phyloP scores from a whole-genome alignment of 495 filamentous ascomycete species.

The Daldinia decipiens region DNA sequence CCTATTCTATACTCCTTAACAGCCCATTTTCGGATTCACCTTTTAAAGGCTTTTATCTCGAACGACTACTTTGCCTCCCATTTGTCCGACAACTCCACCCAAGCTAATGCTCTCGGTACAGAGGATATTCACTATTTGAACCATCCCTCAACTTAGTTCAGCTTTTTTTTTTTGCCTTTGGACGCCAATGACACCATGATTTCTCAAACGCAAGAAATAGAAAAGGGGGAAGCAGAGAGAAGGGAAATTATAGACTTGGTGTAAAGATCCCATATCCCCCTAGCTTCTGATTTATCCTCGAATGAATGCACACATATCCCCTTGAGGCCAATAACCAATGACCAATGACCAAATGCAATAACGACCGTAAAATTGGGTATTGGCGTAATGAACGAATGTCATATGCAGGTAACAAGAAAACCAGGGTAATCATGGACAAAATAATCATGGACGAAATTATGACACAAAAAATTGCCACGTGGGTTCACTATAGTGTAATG shows the following conservation, averaged over 20 bases:
- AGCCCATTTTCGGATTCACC: not conserved
- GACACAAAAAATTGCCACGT: conserved; percentile 4
- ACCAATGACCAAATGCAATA: conserved; percentile 30
- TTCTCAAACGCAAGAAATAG: not conserved
- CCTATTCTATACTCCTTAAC: not conserved
- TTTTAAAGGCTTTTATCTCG: not conserved
- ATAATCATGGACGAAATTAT: not conserved
- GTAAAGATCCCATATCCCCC: not conserved
- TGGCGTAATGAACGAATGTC: conserved; percentile 25
- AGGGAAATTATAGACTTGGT: not conserved
- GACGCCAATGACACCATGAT: not conserved
- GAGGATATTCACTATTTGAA: not conserved
- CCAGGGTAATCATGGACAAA: not conserved
- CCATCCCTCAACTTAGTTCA: not conserved
- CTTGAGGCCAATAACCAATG: conserved; percentile 9
- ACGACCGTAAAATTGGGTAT: conserved; percentile 40
- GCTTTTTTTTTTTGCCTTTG: not conserved
- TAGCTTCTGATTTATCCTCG: not conserved
- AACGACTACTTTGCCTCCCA: not conserved
- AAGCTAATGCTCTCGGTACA: not conserved
- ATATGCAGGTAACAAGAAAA: conserved; percentile 7
- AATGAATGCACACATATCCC: not conserved
- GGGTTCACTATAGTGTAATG: not conserved
- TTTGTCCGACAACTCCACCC: not conserved
- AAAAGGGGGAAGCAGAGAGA: not conserved